Percentiles rank a stretch among this genome's conserved stretches.
phyloP scores from a whole-genome alignment of 495 filamentous ascomycete genomes.

The Neohortaea acidophila region DNA sequence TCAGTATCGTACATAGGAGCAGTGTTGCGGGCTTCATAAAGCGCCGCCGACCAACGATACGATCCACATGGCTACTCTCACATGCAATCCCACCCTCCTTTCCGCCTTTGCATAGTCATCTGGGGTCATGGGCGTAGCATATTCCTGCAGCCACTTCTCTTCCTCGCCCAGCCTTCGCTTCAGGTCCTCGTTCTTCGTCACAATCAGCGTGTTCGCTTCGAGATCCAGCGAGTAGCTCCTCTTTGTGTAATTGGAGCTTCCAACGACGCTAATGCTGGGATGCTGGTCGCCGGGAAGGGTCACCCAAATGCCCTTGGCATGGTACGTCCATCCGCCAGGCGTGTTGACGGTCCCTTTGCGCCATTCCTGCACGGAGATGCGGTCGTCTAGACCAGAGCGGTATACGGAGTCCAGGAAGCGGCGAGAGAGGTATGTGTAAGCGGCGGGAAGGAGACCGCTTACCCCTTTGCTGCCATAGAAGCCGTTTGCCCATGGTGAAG shows the following conservation, averaged over 20 bases:
- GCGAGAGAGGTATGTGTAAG: conserved; percentile 75
- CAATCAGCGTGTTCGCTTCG: conserved; percentile 69
- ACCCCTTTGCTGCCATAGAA: conserved; percentile 85
- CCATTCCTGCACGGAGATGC: conserved; percentile 79
- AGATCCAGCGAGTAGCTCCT: conserved; percentile 82
- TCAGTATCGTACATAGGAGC: no score
- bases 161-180: conserved; percentile 62
- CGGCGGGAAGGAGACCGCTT: conserved; percentile 75
- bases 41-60: conserved; percentile 30
- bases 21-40: no score
- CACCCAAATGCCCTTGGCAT: conserved; percentile 93
- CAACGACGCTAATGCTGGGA: conserved; percentile 69
- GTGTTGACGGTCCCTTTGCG: conserved; percentile 62
- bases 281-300: conserved; percentile 40
- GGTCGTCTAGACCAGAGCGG: conserved; percentile 38
- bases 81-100: conserved; percentile 68
- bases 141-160: conserved; percentile 58
- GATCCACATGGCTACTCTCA: conserved; percentile 83
- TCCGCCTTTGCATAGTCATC: conserved; percentile 69
- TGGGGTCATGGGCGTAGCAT: conserved; percentile 46
- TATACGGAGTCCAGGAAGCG: conserved; percentile 63
- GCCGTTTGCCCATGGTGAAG: conserved; percentile 88
- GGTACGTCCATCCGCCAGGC: conserved; percentile 86
- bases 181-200: conserved; percentile 61
- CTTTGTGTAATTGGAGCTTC: conserved; percentile 92